Evolutionary conservation across 2,329 filamentous ascomycete genomes (phyloP), one percentile per base, ranked within the genome.

Genomic region (Nigrospora oryzae): DNA sequence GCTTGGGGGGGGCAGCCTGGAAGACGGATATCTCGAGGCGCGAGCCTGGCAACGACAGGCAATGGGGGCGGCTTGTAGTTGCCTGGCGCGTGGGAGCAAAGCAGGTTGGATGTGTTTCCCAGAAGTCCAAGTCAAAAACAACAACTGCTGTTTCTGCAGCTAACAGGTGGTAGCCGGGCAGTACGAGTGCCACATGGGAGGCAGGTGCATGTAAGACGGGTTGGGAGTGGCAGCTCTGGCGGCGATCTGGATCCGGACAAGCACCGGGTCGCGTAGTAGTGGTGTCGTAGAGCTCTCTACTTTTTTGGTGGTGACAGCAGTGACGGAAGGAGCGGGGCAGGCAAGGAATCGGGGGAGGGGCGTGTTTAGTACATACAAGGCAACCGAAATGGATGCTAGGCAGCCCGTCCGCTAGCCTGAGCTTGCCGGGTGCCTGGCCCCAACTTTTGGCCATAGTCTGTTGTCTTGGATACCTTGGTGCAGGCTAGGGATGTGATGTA

Each of bases 331-430:
- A 31, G 42, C 40, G 36, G 42, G 41, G 42, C 38, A 47, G 35
- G 42, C 42, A 38, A 46, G 42, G 49, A 47, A 44, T 40, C 46
- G 48, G 48, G 49, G 49, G 46, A 47, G 46, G 49, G 49, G 46
- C 48, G 49, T 42, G 46, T 51, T 48, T 43, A 16, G n/a, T 13
- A 32, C 23, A 28, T 13, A 32, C 23, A 28, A 28, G 23, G 23
- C 23, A 28, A 28, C 23, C 23, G 23, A 28, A 28, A 28, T 28
- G 23, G 23, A 28, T 28, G 23, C 23, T 28, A 28, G 23, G 23
- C 23, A 28, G 23, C 23, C 23, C 7, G 23, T 28, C 23, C 23
- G 10, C 23, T 28, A 28, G 23, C n/a, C n/a, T n/a, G 23, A 28
- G 23, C 23, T 28, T 28, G 23, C 23, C 23, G 23, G 23, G 7